Percentiles rank a stretch among this genome's conserved stretches.
phyloP scores from a whole-genome alignment of 1,284 basidiomycete genomes.

The Sutorius eximius region DNA sequence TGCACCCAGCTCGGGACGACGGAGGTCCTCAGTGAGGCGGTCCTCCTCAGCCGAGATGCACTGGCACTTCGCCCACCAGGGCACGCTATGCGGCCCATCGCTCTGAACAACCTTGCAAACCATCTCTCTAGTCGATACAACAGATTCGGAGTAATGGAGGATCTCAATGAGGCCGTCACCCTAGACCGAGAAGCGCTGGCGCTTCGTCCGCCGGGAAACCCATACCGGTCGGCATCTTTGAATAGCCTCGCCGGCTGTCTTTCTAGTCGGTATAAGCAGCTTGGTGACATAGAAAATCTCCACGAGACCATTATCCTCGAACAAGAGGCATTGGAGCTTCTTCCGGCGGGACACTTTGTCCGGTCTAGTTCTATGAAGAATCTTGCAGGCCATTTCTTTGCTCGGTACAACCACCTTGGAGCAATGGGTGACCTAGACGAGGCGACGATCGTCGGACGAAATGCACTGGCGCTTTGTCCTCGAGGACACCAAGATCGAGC shows the following conservation, averaged over 20 bases:
- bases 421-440: background rate
- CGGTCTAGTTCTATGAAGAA: background rate
- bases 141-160: background rate
- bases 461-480: background rate
- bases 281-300: background rate
- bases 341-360: background rate
- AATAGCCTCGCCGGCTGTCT: background rate
- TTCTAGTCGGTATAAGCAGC: background rate
- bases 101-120: background rate
- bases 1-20: too few species aligned
- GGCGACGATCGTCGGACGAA: background rate
- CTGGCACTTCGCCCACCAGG: too few species aligned
- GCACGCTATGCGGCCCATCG: too few species aligned
- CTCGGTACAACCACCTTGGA: background rate
- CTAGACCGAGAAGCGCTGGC: background rate
- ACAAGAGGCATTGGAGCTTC: background rate
- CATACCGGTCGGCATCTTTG: background rate
- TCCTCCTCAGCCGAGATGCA: too few species aligned
- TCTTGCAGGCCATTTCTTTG: background rate
- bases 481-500: background rate
- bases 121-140: background rate
- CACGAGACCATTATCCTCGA: background rate
- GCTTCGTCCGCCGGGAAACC: background rate
- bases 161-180: too few species aligned
- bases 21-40: too few species aligned